These are phyloP conservation scores for Pontederia paniculata DNA, from an alignment of 176 grass and related monocot species.

Conservation along the genomic window DNA sequence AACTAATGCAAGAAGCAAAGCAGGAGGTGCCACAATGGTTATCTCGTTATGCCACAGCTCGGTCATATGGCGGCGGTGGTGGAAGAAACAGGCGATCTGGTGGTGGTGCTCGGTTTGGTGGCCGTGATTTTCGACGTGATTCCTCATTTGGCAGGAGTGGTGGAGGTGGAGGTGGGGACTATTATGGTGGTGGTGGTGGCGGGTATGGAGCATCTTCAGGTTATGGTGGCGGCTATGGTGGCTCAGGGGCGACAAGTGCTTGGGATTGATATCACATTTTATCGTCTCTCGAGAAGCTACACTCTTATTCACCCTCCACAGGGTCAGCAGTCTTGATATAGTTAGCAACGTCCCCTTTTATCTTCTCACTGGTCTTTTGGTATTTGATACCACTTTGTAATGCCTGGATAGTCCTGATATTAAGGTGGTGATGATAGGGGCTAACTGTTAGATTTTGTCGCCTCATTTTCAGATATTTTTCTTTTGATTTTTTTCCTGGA, in stretches of 20 bases:
- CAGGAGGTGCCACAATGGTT: slow-evolving; percentile 15
- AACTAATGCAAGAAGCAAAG: slow-evolving; percentile 14
- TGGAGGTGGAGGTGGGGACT: not conserved
- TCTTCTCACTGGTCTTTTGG: too few relatives aligned
- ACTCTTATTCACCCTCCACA: too few relatives aligned
- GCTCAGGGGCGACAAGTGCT: not conserved
- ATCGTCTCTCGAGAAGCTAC: too few relatives aligned
- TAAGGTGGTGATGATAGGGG: too few relatives aligned
- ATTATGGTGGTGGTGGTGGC: not conserved
- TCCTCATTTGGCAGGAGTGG: not conserved
- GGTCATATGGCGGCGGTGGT: not conserved
- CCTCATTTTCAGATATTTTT: too few relatives aligned
- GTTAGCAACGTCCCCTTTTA: too few relatives aligned
- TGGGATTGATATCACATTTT: not conserved
- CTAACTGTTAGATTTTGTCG: too few relatives aligned
- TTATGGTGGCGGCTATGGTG: slow-evolving; percentile 4
- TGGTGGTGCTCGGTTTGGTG: not conserved
- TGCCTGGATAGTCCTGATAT: too few relatives aligned
- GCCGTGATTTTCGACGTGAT: slow-evolving; percentile 10
- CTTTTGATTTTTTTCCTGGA: too few relatives aligned
- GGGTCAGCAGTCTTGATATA: too few relatives aligned
- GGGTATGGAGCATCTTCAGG: slow-evolving; percentile 6
- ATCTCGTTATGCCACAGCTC: not conserved
- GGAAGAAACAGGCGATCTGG: slow-evolving; percentile 4
- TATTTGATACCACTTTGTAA: too few relatives aligned